Conservation (phyloP, 2,329 filamentous ascomycete species). For the Sporothrix globosa region DNA sequence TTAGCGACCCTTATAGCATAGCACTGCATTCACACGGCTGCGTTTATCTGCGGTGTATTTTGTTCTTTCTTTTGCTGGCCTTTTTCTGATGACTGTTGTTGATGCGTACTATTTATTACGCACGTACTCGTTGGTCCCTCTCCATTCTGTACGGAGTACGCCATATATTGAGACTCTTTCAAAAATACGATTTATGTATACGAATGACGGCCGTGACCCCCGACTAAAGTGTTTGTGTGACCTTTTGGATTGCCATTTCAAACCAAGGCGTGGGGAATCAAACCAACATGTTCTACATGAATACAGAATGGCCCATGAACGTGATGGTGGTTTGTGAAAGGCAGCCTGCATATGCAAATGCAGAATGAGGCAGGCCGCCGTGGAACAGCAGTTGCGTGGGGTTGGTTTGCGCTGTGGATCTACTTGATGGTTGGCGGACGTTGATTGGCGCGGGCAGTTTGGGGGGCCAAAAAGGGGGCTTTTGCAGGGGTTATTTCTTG, state of each 20-base stretch:
- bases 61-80: background rate
- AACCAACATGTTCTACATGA: no score
- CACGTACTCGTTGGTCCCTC: background rate
- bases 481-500: background rate
- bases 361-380: background rate
- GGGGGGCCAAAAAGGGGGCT: background rate
- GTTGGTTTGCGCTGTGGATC: background rate
- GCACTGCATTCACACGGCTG: slow-evolving; percentile 10
- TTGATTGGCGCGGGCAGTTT: background rate
- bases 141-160: background rate
- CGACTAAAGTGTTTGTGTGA: no score
- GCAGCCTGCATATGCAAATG: background rate
- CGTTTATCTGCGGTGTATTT: slow-evolving; percentile 10
- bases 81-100: background rate
- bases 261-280: no score
- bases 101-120: background rate
- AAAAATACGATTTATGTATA: background rate
- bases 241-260: no score
- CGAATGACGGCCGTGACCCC: no score
- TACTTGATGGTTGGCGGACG: no score
- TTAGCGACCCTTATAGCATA: slow-evolving; percentile 15
- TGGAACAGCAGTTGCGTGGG: background rate
- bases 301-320: no score
- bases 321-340: background rate
- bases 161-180: no score